Evolutionary conservation across 2,329 filamentous ascomycete genomes (phyloP).

Genomic region (Diplodia scrobiculata): DNA sequence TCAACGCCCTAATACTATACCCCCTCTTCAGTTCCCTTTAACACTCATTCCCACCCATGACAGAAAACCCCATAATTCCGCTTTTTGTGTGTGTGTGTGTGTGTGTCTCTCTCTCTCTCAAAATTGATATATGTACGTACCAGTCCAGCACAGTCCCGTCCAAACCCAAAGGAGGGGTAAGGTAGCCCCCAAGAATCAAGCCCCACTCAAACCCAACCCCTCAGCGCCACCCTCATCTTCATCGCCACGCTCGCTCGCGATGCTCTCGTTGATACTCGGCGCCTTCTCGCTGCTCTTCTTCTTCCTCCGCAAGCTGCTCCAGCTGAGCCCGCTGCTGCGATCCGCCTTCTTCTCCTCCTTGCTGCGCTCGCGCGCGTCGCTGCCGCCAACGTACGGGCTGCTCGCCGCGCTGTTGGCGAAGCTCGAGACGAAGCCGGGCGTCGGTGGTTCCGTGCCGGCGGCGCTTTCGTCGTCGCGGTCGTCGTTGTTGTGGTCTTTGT

Average conservation of each 20-base stretch:
- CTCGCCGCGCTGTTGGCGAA: conserved; percentile 31
- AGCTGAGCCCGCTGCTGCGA: conserved; percentile 45
- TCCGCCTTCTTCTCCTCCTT: conserved; percentile 40
- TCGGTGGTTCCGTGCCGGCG: conserved; percentile 31
- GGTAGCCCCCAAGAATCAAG: neutral
- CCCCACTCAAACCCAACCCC: conserved; percentile 13
- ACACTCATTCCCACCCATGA: too few species aligned
- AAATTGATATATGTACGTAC: too few species aligned
- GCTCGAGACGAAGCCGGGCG: conserved; percentile 37
- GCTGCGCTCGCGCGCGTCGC: conserved; percentile 18
- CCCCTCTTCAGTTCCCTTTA: too few species aligned
- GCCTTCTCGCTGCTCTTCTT: conserved; percentile 47
- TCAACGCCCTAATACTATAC: too few species aligned
- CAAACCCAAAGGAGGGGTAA: too few species aligned
- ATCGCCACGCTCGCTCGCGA: conserved; percentile 31
- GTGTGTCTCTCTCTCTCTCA: too few species aligned
- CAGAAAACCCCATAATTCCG: too few species aligned
- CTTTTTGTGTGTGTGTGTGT: too few species aligned
- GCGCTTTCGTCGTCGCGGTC: conserved; percentile 37
- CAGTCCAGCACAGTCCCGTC: too few species aligned
- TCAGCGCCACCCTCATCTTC: neutral
- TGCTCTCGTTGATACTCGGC: conserved; percentile 52
- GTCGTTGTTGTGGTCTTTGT: conserved; percentile 42
- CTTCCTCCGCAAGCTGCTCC: conserved; percentile 51
- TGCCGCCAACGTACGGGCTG: conserved; percentile 43